Conservation (phyloP, 129 eudicot genomes). For the Silybum marianum region DNA sequence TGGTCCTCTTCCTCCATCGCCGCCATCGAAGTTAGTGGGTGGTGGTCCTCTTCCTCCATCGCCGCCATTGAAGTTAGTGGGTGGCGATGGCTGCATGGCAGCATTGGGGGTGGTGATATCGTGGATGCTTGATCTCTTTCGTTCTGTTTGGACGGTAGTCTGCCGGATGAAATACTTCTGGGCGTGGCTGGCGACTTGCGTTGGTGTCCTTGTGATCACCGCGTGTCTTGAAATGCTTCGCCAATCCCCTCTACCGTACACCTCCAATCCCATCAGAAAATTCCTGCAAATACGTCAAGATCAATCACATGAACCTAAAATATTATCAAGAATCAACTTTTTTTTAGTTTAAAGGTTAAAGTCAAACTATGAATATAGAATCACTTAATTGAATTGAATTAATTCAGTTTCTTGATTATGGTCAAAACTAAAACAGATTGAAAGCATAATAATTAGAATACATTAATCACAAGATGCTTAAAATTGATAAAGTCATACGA, state of each 20-base stretch:
- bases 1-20: neutral
- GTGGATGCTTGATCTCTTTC: conserved; percentile 52
- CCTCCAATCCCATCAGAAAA: neutral
- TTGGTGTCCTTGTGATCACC: neutral
- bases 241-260: neutral
- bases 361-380: neutral
- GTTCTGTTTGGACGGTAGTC: conserved; percentile 3
- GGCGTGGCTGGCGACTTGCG: neutral
- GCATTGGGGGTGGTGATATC: conserved; percentile 40
- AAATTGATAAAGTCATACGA: neutral
- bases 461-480: neutral
- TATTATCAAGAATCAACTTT: neutral
- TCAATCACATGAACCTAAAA: neutral
- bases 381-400: neutral
- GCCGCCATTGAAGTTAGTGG: neutral
- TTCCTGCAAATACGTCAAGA: conserved; percentile 13
- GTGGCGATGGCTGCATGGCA: conserved; percentile 14
- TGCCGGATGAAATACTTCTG: neutral
- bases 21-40: neutral
- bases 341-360: neutral
- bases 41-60: neutral
- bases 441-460: neutral
- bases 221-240: neutral
- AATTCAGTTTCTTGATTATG: neutral
- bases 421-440: neutral